Evolutionary conservation across 805 yeast species (phyloP).

Genomic region (Starmerella roubikii): DNA sequence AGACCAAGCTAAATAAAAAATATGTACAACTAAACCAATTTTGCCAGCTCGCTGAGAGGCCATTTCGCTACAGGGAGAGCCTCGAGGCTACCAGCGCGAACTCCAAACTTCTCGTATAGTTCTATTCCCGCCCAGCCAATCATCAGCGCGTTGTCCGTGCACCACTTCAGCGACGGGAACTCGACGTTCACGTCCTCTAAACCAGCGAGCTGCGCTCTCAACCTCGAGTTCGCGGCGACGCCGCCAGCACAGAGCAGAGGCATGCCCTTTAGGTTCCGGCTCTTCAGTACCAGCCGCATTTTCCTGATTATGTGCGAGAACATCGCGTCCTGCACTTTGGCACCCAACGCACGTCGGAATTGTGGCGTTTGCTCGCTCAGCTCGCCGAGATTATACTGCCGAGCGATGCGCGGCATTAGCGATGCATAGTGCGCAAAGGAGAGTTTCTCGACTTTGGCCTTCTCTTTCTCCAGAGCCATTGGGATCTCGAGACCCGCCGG

Average conservation of each 20-base stretch:
- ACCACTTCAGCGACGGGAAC: slow-evolving; percentile 57
- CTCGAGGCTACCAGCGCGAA: slow-evolving; percentile 23
- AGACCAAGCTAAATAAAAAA: not conserved
- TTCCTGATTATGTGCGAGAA: slow-evolving; percentile 64
- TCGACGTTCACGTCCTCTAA: slow-evolving; percentile 29
- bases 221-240: slow-evolving; percentile 58
- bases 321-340: slow-evolving; percentile 42
- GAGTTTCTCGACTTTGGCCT: slow-evolving; percentile 37
- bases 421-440: slow-evolving; percentile 71
- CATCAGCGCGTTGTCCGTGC: slow-evolving; percentile 95
- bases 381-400: slow-evolving; percentile 8
- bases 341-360: slow-evolving; percentile 18
- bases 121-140: slow-evolving; percentile 97
- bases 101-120: slow-evolving; percentile 40
- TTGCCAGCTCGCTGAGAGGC: slow-evolving; percentile 51
- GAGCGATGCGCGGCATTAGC: slow-evolving; percentile 30
- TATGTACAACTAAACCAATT: not conserved
- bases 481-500: slow-evolving; percentile 27
- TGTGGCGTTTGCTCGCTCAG: slow-evolving; percentile 13
- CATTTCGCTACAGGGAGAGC: slow-evolving; percentile 65
- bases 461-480: slow-evolving; percentile 39
- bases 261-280: slow-evolving; percentile 21
- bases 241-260: slow-evolving; percentile 74
- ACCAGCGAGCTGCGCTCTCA: slow-evolving; percentile 20
- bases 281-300: slow-evolving; percentile 36